phyloP scores from a whole-genome alignment of 2,329 filamentous ascomycete species.

The Colletotrichum filicis region DNA sequence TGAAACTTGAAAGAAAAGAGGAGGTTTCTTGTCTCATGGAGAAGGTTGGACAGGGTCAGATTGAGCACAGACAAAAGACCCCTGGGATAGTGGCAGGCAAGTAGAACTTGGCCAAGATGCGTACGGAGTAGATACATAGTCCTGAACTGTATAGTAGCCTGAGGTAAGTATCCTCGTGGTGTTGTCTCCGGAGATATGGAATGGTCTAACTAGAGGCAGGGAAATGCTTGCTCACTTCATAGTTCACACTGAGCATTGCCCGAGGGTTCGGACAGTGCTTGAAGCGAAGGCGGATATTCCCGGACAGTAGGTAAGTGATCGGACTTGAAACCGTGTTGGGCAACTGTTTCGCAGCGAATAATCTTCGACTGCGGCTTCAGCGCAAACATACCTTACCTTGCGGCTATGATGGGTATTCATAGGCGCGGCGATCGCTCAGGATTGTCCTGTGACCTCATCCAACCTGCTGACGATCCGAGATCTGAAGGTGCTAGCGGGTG shows the following conservation, averaged over 20 bases:
- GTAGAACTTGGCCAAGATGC: constrained; percentile 10
- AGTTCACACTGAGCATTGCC: neutral
- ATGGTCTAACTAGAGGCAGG: neutral
- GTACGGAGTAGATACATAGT: neutral
- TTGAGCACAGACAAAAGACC: constrained; percentile 15
- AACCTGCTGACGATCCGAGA: neutral
- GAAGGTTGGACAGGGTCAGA: constrained; percentile 14
- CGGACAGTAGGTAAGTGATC: neutral
- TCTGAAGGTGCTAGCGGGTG: neutral
- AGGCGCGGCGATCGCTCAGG: neutral
- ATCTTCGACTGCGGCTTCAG: neutral
- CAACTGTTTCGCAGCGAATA: constrained; percentile 6
- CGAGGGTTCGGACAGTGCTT: neutral
- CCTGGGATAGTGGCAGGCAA: constrained; percentile 18
- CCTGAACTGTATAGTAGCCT: neutral
- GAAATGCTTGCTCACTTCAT: neutral
- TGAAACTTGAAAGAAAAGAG: neutral
- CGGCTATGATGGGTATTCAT: neutral
- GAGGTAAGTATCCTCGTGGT: neutral
- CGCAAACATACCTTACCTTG: neutral
- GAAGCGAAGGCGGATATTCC: constrained; percentile 10
- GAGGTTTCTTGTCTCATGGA: constrained; percentile 14
- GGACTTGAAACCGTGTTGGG: constrained; percentile 23
- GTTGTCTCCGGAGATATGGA: neutral
- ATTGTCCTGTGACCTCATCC: neutral